phyloP scores from a whole-genome alignment of 2,329 filamentous ascomycete genomes.

The Lasiodiplodia citricola region DNA sequence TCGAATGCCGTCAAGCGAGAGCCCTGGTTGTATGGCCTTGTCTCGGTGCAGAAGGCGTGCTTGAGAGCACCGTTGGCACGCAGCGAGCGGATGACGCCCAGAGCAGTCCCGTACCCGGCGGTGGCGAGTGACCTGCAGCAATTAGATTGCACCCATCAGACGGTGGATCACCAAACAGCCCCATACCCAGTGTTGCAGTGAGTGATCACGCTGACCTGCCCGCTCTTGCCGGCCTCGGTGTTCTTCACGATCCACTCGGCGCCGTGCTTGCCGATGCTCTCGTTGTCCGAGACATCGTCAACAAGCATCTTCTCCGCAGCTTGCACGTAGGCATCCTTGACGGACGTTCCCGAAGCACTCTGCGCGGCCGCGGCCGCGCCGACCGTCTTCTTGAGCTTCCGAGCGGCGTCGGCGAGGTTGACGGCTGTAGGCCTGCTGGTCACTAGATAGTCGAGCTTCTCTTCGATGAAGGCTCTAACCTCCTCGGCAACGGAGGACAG shows the following conservation, averaged over 20 bases:
- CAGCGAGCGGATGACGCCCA: constrained; percentile 90
- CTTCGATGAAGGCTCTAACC: constrained; percentile 70
- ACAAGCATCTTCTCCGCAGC: constrained; percentile 86
- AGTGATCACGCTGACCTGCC: constrained; percentile 80
- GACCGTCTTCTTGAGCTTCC: constrained; percentile 73
- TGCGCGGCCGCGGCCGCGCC: constrained; percentile 53
- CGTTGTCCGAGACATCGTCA: constrained; percentile 86
- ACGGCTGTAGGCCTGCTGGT: constrained; percentile 92
- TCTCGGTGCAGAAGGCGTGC: constrained; percentile 96
- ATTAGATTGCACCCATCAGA: constrained; percentile 15
- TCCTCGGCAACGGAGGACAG: constrained; percentile 62
- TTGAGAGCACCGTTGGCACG: constrained; percentile 68
- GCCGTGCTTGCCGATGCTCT: constrained; percentile 81
- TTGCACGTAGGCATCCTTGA: constrained; percentile 74
- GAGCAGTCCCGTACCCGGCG: constrained; percentile 94
- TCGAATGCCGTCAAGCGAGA: constrained; percentile 94
- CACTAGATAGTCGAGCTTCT: constrained; percentile 83
- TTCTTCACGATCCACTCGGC: constrained; percentile 80
- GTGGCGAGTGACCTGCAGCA: constrained; percentile 79
- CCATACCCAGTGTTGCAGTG: constrained; percentile 93
- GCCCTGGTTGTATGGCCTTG: constrained; percentile 96
- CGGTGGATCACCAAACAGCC: constrained; percentile 32
- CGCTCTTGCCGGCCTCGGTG: constrained; percentile 54
- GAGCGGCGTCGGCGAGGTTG: constrained; percentile 88
- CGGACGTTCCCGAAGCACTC: constrained; percentile 54